Evolutionary conservation across 2,329 filamentous ascomycete species (phyloP), one percentile per base, ranked within the genome.

Genomic region (Cordyceps militaris): DNA sequence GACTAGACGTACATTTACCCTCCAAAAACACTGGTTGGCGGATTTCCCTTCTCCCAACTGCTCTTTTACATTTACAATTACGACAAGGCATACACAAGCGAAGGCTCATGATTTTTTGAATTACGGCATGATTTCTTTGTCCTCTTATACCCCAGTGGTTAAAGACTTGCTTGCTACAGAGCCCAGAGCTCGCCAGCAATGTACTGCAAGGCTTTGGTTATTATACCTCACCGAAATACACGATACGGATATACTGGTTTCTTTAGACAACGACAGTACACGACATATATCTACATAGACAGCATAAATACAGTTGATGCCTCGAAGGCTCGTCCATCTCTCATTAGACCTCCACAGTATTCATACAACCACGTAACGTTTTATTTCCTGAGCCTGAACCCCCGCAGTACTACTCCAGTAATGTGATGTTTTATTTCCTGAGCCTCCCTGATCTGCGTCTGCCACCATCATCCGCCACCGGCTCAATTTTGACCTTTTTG

Each of bases 371-470:
- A 42, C 21, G 8, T n/a, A 6, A 42, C 21, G 8, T n/a, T 5
- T 36, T 36, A 36, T 13, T 38, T 38, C 34, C 4, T 5, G 34
- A 32, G 30, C 6, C 30, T 11, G 30, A 6, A 2, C 7, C 21
- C 5, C 4, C 8, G 14, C 48, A 6, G 4, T 42, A 4, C 13
- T 42, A n/a, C 2, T 42, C 50, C 50, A 53, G 24, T 43, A 32
- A 36, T 28, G 16, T 36, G n/a, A 38, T 7, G 14, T 8, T 6
- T 28, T 55, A 65, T 28, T 63, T 67, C 53, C 62, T 64, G 30
- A 70, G 52, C 19, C 67, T 60, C 23, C 64, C 60, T 1, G 71
- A 73, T 30, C 71, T 66, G 10, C 70, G 63, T 51, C 59, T 60
- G 2, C 60, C 59, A 3, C 30, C 16, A 10, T 58, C 60, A 11